Percentiles rank a stretch among this genome's conserved stretches.
These are phyloP conservation scores for Komagataella populi DNA, from an alignment of 805 yeast genomes.

Conservation along the genomic window DNA sequence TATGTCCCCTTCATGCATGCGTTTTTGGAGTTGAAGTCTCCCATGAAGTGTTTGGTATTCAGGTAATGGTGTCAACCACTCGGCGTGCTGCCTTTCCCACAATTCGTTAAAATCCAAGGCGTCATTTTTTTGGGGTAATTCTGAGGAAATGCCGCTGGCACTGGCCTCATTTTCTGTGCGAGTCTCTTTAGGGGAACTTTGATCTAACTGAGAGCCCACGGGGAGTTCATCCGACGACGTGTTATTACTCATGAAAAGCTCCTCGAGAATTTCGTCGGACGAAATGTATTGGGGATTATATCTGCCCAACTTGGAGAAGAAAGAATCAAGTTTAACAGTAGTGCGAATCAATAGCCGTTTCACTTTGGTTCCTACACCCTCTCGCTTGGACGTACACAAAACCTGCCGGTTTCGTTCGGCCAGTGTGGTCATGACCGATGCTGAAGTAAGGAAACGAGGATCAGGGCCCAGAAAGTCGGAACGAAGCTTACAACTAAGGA, in stretches of 20 bases:
- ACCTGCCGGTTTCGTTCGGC: background rate
- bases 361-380: background rate
- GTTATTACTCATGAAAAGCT: background rate
- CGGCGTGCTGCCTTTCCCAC: constrained; percentile 57
- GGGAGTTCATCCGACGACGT: background rate
- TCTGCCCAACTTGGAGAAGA: background rate
- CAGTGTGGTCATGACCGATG: background rate
- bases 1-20: constrained; percentile 11
- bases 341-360: background rate
- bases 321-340: background rate
- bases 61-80: constrained; percentile 43
- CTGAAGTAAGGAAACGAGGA: background rate
- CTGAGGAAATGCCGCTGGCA: background rate
- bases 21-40: constrained; percentile 9
- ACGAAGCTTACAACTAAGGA: background rate
- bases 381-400: background rate
- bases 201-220: background rate
- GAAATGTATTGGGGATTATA: background rate
- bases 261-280: background rate
- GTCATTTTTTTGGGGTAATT: constrained; percentile 33
- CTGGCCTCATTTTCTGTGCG: background rate
- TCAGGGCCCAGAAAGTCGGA: background rate
- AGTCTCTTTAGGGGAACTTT: background rate
- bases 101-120: constrained; percentile 15
- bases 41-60: constrained; percentile 14